phyloP scores from a whole-genome alignment of 345 rosid species.

The Hibiscus mutabilis region DNA sequence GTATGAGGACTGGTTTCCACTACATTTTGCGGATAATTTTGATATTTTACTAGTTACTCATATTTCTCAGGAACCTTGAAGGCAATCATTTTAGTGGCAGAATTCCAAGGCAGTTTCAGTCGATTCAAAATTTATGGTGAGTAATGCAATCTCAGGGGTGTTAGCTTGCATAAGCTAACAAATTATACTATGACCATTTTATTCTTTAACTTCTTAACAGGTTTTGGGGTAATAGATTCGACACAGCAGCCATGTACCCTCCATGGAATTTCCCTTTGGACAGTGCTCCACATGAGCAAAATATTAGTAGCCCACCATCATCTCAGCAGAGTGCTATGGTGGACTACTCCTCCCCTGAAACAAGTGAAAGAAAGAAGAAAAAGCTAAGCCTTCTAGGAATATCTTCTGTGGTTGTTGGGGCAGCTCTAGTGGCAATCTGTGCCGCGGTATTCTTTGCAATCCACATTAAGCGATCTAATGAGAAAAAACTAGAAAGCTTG shows the following conservation, averaged over 20 bases:
- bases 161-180: background rate
- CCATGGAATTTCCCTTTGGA: constrained; percentile 76
- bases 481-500: constrained; percentile 27
- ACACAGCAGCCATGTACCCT: constrained; percentile 42
- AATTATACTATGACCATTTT: constrained; percentile 3
- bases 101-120: constrained; percentile 71
- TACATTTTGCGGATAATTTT: constrained; percentile 8
- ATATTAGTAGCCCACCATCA: constrained; percentile 53
- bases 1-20: constrained; percentile 10
- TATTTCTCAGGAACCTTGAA: constrained; percentile 62
- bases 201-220: constrained; percentile 30
- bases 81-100: constrained; percentile 77
- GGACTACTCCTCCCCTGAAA: constrained; percentile 39
- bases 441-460: constrained; percentile 44
- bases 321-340: constrained; percentile 67
- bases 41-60: constrained; percentile 19
- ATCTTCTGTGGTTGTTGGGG: constrained; percentile 52
- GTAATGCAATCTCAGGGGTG: constrained; percentile 18
- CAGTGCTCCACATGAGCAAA: constrained; percentile 31
- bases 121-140: constrained; percentile 73
- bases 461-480: constrained; percentile 29
- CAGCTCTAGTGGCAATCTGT: constrained; percentile 47
- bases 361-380: constrained; percentile 35
- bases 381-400: constrained; percentile 50
- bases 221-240: constrained; percentile 76